Base-by-base conservation (phyloP, 106 monocot genomes). In the Dioscorea alata region DNA sequence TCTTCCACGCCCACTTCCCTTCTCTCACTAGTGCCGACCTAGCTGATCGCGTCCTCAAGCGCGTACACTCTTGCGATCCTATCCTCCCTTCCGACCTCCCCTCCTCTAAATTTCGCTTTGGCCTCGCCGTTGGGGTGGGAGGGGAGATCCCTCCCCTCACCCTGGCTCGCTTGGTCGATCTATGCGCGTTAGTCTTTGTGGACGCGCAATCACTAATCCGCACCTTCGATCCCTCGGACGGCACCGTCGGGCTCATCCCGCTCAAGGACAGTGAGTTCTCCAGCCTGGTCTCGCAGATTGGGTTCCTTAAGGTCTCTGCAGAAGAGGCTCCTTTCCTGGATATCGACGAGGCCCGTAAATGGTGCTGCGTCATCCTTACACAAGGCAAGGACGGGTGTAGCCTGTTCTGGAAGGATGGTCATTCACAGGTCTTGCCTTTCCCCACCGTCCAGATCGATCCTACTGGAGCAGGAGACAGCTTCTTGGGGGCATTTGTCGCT, bases 401-500 rank as follows among this genome's bases (percentile, higher is more conserved):
- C 60, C 66, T 97, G 12, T 89, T 83, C 69, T 89, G 89, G 80
- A 83, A 75, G 74, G 89, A 89, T 16, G 75, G 84, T 56, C 84
- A 89, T 58, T 35, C 84, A 10, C 76, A 58, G 12, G 80, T 97
- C 5, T 73, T 84, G 10, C 68, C 96, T 2, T 92, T 97, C 52
- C 83, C 63, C 4, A 81, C 82, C 9, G 65, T 66, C 4, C 79
- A 92, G 82, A 49, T 97, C 42, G 96, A 92, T 74, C 92, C 92
- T 8, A 97, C 92, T 0, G 92, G 96, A 23, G 96, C 92, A 0
- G 96, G 92, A 6, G 96, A 97, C 68, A 89, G 92, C 60, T 97
- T 97, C 67, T 63, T 97, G 56, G 92, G 86, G 10, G 96, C 89
- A 0, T 83, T 97, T 48, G 84, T 83, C 0, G 71, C 69, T 2